These are phyloP conservation scores for Fusarium phyllophilum DNA, from an alignment of 2,329 filamentous ascomycete genomes.

Conservation along the genomic window DNA sequence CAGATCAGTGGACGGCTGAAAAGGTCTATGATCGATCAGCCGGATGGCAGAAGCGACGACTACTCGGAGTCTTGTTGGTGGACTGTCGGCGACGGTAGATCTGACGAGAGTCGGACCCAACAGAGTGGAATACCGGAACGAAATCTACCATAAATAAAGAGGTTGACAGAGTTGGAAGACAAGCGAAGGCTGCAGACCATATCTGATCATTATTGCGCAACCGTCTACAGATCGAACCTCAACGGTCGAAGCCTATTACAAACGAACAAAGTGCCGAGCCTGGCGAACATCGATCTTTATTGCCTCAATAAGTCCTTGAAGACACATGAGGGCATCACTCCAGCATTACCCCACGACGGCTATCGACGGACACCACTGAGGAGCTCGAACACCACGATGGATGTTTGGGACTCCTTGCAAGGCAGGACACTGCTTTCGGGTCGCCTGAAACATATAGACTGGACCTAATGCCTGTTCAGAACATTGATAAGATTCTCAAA, in stretches of 20 bases:
- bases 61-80: rapidly evolving
- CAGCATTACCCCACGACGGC: rapidly evolving
- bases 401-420: rapidly evolving
- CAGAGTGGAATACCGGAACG: rapidly evolving
- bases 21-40: rapidly evolving
- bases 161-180: not conserved
- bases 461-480: rapidly evolving
- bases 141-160: not conserved
- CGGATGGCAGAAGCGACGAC: not conserved
- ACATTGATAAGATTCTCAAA: rapidly evolving
- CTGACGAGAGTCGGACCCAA: not conserved
- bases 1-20: rapidly evolving
- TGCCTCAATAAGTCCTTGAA: rapidly evolving
- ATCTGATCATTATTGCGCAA: no score
- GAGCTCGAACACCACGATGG: rapidly evolving
- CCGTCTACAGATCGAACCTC: not conserved
- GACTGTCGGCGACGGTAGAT: not conserved
- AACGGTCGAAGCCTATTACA: not conserved
- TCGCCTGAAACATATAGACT: rapidly evolving
- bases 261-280: rapidly evolving
- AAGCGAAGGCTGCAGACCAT: not conserved
- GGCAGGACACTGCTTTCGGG: rapidly evolving
- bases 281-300: not conserved
- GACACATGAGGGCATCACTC: rapidly evolving
- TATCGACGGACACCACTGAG: rapidly evolving